Percentiles rank a stretch among this genome's conserved stretches.
Evolutionary conservation across 2,329 filamentous ascomycete genomes (phyloP).

Genomic region (Curvularia hawaiiensis): DNA sequence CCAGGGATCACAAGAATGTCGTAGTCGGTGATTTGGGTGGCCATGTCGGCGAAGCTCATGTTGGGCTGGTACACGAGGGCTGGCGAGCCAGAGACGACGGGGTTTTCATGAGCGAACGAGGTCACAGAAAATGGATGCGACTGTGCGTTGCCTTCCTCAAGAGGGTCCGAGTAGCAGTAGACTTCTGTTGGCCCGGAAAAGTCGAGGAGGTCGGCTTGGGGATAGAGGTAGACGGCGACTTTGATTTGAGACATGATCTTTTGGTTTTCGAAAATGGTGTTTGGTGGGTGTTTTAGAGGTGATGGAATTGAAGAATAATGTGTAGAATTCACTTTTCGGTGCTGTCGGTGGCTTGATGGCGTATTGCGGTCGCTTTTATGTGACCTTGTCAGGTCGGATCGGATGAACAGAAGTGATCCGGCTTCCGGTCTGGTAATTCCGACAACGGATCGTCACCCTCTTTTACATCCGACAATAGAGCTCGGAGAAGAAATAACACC

Average conservation of each 20-base stretch:
- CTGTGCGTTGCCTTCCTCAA: constrained; percentile 6
- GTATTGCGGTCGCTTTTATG: background rate
- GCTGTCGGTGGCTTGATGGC: too few species aligned
- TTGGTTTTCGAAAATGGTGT: background rate
- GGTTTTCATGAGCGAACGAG: constrained; percentile 40
- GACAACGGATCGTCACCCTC: background rate
- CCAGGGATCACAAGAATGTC: constrained; percentile 51
- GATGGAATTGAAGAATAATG: background rate
- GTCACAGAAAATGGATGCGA: constrained; percentile 40
- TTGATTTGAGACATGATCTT: constrained; percentile 32
- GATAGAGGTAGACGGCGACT: constrained; percentile 48
- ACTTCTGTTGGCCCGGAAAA: constrained; percentile 49
- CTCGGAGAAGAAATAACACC: background rate
- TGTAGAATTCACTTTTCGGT: background rate
- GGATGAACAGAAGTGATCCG: constrained; percentile 6
- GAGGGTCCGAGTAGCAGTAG: constrained; percentile 37
- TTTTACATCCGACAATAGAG: background rate
- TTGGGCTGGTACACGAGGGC: constrained; percentile 41
- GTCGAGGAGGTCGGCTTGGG: constrained; percentile 49
- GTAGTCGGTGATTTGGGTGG: constrained; percentile 36
- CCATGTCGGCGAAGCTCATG: constrained; percentile 35
- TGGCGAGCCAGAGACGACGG: constrained; percentile 29
- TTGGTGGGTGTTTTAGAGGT: background rate
- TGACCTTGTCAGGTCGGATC: constrained; percentile 1
- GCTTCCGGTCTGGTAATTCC: constrained; percentile 3